Evolutionary conservation across 73 alveolate species (phyloP).

Genomic region (Paramecium pentaurelia): DNA sequence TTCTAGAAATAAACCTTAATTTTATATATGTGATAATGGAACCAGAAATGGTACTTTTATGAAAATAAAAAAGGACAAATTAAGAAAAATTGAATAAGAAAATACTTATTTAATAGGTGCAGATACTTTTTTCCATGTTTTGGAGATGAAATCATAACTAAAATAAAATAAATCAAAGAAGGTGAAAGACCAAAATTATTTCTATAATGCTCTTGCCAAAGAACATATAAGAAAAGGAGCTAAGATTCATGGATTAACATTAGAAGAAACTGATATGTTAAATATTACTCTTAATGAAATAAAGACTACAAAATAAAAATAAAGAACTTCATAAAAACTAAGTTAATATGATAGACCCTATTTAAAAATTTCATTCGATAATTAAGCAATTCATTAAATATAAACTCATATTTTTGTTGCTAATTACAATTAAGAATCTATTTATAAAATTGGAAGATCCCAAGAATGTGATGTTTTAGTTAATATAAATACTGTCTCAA

Average conservation of each 20-base stretch:
- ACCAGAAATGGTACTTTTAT: slow-evolving; percentile 3
- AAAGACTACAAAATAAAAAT: neutral
- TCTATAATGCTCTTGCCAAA: neutral
- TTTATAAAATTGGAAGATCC: slow-evolving; percentile 26
- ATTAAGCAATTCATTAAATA: neutral
- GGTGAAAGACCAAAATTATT: neutral
- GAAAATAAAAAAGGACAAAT: neutral
- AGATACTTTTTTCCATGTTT: neutral
- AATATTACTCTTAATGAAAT: neutral
- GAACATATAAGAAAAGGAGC: neutral
- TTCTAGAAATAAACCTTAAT: slow-evolving; percentile 10
- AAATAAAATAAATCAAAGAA: neutral
- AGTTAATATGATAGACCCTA: slow-evolving; percentile 6
- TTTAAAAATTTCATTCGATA: neutral
- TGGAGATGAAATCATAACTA: neutral
- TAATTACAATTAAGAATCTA: neutral
- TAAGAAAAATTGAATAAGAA: neutral
- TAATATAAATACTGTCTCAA: slow-evolving; percentile 22
- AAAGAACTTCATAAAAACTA: neutral
- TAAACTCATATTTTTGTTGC: slow-evolving; percentile 15
- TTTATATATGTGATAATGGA: neutral
- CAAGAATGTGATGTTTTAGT: slow-evolving; percentile 27
- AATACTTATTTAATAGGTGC: slow-evolving; percentile 47
- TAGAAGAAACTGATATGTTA: neutral
- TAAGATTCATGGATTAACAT: slow-evolving; percentile 19